Base-by-base conservation (phyloP, 805 yeast genomes). In the Starmerella apicola region DNA sequence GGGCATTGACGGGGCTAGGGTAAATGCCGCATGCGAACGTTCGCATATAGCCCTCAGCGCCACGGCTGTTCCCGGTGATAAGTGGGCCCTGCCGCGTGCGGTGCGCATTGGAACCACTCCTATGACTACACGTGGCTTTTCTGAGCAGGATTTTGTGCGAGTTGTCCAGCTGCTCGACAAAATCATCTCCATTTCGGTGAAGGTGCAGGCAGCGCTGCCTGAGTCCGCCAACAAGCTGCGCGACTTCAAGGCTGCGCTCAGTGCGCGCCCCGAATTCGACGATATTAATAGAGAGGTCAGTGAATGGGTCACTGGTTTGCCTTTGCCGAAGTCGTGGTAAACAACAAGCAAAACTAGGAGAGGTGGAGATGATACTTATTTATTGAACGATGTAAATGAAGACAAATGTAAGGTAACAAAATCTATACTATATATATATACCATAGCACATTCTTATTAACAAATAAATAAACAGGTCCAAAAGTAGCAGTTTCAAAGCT, bases 91-190 rank as follows among this genome's bases (percentile, higher is more conserved):
- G 51, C 97, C 98, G 58, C 84, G 94, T 52, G 98, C 97, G 58
- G 75, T 88, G 45, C 80, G 98, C 66, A 79, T 88, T 44, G 98
- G 98, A 58, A 81, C 98, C 35, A 96, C 98, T 50, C 95, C 96
- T 36, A 88, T 88, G 96, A 78, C 96, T 45, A 82, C 96, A 41
- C 81, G 98, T 67, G 98, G 98, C 50, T 76, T 85, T 57, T 81
- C 83, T 42, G 85, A 81, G 59, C 77, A 67, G 41, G 96, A 91
- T 58, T 91, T 88, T 63, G 71, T 64, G 52, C 76, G 72, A 55
- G 80, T 86, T 52, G 94, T 76, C 32, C 67, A 68, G 46, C 82
- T 76, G 69, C 80, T 83, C 60, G 84, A 78, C 65, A 67, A 64
- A 52, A 85, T 93, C 23, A 85, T 85, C 43, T 59, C 70, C 51